Conservation (phyloP, 1,284 basidiomycete genomes). For the Neolentinus lepideus region DNA sequence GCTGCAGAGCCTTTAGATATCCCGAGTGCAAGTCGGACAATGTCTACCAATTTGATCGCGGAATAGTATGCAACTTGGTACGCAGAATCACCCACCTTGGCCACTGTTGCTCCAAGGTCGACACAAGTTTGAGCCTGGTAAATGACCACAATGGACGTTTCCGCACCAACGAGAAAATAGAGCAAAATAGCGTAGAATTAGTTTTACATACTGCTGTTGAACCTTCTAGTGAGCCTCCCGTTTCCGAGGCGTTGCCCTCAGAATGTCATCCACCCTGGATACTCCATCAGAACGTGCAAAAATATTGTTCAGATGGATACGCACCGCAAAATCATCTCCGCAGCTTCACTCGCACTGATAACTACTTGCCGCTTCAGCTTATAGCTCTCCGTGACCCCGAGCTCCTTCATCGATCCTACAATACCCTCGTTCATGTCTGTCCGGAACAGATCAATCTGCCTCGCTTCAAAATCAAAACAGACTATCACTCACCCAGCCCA, state of each 20-base stretch:
- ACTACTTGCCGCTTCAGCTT: constrained; percentile 97
- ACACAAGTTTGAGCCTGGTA: too few species aligned
- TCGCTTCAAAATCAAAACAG: constrained; percentile 1
- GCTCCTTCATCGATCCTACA: constrained; percentile 82
- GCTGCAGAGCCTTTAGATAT: too few species aligned
- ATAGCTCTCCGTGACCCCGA: constrained; percentile 94
- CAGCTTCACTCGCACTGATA: constrained; percentile 90
- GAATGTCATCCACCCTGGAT: constrained; percentile 59
- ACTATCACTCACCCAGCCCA: constrained; percentile 64
- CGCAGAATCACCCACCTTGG: too few species aligned
- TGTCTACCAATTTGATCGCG: too few species aligned
- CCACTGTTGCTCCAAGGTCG: too few species aligned
- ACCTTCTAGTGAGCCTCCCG: constrained; percentile 39
- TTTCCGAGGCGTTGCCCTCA: constrained; percentile 56
- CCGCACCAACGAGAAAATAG: too few species aligned
- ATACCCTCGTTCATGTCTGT: constrained; percentile 83
- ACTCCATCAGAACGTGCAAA: constrained; percentile 1
- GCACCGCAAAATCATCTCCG: constrained; percentile 96
- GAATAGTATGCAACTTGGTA: too few species aligned
- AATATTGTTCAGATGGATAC: constrained; percentile 23
- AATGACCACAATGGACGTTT: too few species aligned
- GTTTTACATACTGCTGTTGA: background rate
- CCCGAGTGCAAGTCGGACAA: too few species aligned
- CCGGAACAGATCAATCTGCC: background rate
- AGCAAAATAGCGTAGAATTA: background rate